Evolutionary conservation across 352 stramenopile genomes (phyloP), one percentile per base, ranked within the genome.

Genomic region (Pilasporangium apinafurcum): DNA sequence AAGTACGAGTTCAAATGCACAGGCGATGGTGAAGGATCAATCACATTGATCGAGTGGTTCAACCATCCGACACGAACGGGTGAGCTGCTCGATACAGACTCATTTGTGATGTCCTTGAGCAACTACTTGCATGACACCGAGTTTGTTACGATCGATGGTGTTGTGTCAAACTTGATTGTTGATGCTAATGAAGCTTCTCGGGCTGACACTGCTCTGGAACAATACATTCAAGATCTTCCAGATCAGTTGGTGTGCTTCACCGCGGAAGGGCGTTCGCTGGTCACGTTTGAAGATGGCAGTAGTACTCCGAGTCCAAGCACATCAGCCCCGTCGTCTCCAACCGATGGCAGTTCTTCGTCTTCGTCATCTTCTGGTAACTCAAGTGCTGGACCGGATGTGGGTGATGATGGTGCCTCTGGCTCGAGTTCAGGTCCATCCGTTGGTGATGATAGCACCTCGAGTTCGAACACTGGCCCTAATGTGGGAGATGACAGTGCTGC

Each of bases 1-100:
- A 66, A 58, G 52, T 66, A 59, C 51, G 18, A 18, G 42, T 62
- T 59, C 48, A 45, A 48, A 34, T 66, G 57, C 57, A 59, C 44
- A 13, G 57, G 43, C 30, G 26, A 42, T 14, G 24, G 25, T 8
- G 6, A 24, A 4, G 52, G 52, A 20, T 27, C 29, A 17, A n/a
- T 66, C 32, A 37, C 22, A 32, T 47, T 20, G 24, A 20, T 56
- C 29, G 35, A 61, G 37, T 62, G 47, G 44, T 50, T 51, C 33
- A 8, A 47, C 16, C 53, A 62, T 42, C 40, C 57, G 31, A 66
- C 37, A 5, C 30, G 26, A 16, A 55, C 30, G 2, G 57, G 57
- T n/a, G 33, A 34, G 13, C 40, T 66, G 3, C 29, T 30, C 24
- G 52, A 62, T 39, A 43, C 17, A 2, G 57, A 66, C 32, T 31